Evolutionary conservation across 2,329 filamentous ascomycete species (phyloP).

Genomic region (Penicillium crustosum): DNA sequence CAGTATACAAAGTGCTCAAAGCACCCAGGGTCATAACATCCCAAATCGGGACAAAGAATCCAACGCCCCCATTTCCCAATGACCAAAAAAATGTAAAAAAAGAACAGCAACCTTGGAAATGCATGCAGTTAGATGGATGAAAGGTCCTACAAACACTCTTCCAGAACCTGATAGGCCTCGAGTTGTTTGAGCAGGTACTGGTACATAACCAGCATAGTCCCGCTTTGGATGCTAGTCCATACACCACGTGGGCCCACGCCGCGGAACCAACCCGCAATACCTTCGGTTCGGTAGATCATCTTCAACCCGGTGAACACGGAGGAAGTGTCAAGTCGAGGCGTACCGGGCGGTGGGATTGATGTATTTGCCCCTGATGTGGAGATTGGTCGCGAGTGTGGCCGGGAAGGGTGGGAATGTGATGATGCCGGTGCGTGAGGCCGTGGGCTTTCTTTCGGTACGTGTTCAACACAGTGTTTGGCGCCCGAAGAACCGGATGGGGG

Average conservation of each 20-base stretch:
- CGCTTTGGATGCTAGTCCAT: slow-evolving; percentile 97
- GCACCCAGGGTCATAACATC: slow-evolving; percentile 10
- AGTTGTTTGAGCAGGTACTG: slow-evolving; percentile 80
- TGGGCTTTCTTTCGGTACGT: slow-evolving; percentile 30
- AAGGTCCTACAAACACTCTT: slow-evolving; percentile 25
- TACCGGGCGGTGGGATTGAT: slow-evolving; percentile 73
- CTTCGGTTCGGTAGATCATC: slow-evolving; percentile 88
- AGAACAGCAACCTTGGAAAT: slow-evolving; percentile 10
- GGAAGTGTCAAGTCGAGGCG: slow-evolving; percentile 79
- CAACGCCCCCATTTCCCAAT: slow-evolving; percentile 20
- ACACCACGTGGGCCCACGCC: slow-evolving; percentile 89
- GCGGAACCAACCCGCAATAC: slow-evolving; percentile 85
- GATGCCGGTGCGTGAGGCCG: slow-evolving; percentile 26
- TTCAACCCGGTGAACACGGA: slow-evolving; percentile 81
- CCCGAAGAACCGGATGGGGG: slow-evolving; percentile 23
- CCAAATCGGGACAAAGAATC: slow-evolving; percentile 10
- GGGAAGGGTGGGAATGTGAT: slow-evolving; percentile 29
- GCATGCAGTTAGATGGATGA: slow-evolving; percentile 12
- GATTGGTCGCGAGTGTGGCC: slow-evolving; percentile 67
- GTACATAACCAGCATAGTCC: slow-evolving; percentile 94
- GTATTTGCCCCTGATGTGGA: slow-evolving; percentile 89
- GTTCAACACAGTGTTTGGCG: slow-evolving; percentile 31
- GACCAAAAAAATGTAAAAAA: slow-evolving; percentile 9
- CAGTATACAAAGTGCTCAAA: slow-evolving; percentile 16
- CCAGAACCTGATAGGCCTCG: slow-evolving; percentile 51